Base-by-base conservation (phyloP, 192 early-diverging fungal species). In the Backusella circina region DNA sequence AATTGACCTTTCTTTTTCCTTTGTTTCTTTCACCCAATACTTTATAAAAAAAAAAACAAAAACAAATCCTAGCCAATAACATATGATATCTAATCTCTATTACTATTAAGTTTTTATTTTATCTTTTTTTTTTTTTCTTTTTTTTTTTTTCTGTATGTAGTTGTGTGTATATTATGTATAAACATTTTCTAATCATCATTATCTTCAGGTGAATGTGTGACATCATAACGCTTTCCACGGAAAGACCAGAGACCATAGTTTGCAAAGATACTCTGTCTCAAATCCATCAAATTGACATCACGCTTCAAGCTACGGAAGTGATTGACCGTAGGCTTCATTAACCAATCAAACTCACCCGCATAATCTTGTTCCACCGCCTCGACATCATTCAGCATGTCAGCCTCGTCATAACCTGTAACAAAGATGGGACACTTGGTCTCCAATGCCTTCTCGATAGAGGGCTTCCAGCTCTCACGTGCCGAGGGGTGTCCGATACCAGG, bases 231-330 rank as follows among this genome's bases (percentile, higher is more conserved):
- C 80, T 93, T 92, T 57, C 92, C 93, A 69, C 93, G 88, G 77
- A 94, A 88, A 35, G 88, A 91, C 83, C 90, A 94, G 71, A 94
- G 90, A 30, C 91, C 92, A 90, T 91, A 92, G 80, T 94, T 94
- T 65, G 91, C 88, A 73, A 88, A 89, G 13, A 91, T 88, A 65
- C 85, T 87, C 70, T 93, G 89, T 67, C 91, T 80, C 73, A 94
- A 80, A 77, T 94, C 92, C 31, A 87, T 80, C 74, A 91, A 79
- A 50, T 92, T 89, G 80, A 93, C 83, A 71, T 94, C 92, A 61
- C 87, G 88, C 80, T 93, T 93, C 76, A 92, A 76, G 75, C 88
- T 91, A 38, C 85, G 84, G 73, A 93, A 93, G 31, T 79, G 83
- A 57, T 94, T 94, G 61, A 86, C 82, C 65, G 83, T 78, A 6